These are phyloP conservation scores for Fusarium sp. DNA, from an alignment of 2,329 filamentous ascomycete species.

Conservation along the genomic window DNA sequence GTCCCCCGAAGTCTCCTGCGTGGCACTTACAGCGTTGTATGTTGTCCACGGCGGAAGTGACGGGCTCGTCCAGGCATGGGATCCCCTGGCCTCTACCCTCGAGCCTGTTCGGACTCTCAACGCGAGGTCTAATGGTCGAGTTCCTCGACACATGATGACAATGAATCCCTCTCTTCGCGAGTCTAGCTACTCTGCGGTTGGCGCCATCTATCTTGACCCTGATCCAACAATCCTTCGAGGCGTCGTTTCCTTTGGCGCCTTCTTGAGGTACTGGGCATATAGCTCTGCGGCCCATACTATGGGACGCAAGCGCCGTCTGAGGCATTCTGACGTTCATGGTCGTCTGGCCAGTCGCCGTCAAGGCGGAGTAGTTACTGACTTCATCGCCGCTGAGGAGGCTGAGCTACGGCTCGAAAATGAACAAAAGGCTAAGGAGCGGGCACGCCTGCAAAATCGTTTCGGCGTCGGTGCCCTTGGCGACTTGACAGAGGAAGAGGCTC, in stretches of 20 bases:
- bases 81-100: conserved; percentile 81
- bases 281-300: conserved; percentile 80
- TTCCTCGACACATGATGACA: conserved; percentile 72
- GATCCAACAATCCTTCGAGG: conserved; percentile 86
- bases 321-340: conserved; percentile 69
- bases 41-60: conserved; percentile 94
- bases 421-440: conserved; percentile 70
- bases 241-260: conserved; percentile 84
- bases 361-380: conserved; percentile 75
- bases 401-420: conserved; percentile 79
- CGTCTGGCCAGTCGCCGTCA: conserved; percentile 60
- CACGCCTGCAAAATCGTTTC: conserved; percentile 78
- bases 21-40: conserved; percentile 85
- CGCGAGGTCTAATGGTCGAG: conserved; percentile 80
- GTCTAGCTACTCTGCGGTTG: conserved; percentile 80
- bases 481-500: conserved; percentile 69
- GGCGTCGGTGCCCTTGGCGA: conserved; percentile 76
- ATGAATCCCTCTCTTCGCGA: conserved; percentile 67
- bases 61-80: conserved; percentile 95
- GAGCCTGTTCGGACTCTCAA: conserved; percentile 87
- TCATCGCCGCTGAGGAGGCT: conserved; percentile 84
- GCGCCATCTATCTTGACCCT: conserved; percentile 85
- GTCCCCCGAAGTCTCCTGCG: conserved; percentile 82
- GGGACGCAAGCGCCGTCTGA: conserved; percentile 78
- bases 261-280: conserved; percentile 92